Evolutionary conservation across 2,329 filamentous ascomycete genomes (phyloP).

Genomic region (Lachnellula cervina): DNA sequence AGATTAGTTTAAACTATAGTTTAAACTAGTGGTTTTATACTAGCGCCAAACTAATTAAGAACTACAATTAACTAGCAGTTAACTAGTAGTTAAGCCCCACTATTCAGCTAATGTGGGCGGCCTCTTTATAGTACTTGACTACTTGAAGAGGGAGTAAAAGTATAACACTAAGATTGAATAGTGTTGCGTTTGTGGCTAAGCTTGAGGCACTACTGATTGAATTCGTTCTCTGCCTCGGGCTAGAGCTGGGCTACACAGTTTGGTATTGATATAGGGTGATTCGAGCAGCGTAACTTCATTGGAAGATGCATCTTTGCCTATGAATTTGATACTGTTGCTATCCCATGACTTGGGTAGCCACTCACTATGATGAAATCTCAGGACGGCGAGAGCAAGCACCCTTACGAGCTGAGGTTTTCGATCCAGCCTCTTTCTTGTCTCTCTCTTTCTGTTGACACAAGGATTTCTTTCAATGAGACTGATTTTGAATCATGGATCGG

Average conservation of each 20-base stretch:
- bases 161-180: too few species aligned
- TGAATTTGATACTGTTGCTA: neutral
- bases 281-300: neutral
- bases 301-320: neutral
- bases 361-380: neutral
- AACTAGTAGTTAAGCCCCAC: too few species aligned
- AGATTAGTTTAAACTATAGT: too few species aligned
- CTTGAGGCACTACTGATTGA: too few species aligned
- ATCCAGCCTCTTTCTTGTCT: neutral
- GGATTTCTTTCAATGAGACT: neutral
- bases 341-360: constrained; percentile 1
- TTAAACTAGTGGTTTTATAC: too few species aligned
- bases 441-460: neutral
- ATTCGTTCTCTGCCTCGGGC: too few species aligned
- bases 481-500: neutral
- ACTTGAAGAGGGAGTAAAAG: too few species aligned
- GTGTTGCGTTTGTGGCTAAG: too few species aligned
- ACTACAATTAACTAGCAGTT: too few species aligned
- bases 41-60: too few species aligned
- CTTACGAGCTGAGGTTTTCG: neutral
- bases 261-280: neutral
- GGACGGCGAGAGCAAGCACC: neutral
- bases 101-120: too few species aligned
- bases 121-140: too few species aligned
- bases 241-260: neutral